Percentiles rank a stretch among this genome's conserved stretches.
Conservation (phyloP, 345 rosid genomes). For the Murraya koenigii region DNA sequence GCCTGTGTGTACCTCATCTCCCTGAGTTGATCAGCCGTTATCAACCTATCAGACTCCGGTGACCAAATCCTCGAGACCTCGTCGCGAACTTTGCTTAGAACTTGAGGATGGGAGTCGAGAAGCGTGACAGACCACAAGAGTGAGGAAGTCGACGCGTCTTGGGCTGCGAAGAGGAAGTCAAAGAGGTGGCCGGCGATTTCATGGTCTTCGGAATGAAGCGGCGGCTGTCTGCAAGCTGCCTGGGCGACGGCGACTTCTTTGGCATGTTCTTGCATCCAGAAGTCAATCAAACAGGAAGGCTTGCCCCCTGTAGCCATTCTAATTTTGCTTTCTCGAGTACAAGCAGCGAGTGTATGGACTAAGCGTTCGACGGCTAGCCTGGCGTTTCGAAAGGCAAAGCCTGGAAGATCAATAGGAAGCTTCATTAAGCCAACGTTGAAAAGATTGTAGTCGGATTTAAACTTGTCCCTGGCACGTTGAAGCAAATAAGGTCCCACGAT, state of each 20-base stretch:
- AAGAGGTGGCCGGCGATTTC: constrained; percentile 73
- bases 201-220: constrained; percentile 41
- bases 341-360: constrained; percentile 37
- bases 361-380: constrained; percentile 63
- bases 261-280: constrained; percentile 71
- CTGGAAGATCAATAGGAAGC: constrained; percentile 70
- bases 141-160: constrained; percentile 89
- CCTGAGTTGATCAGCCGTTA: constrained; percentile 57
- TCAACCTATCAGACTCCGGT: constrained; percentile 53
- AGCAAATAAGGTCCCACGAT: constrained; percentile 69
- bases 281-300: constrained; percentile 68
- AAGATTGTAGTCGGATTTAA: constrained; percentile 59
- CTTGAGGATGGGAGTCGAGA: constrained; percentile 77
- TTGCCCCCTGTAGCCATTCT: constrained; percentile 51
- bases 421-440: constrained; percentile 72
- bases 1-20: constrained; percentile 79
- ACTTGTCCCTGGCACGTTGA: constrained; percentile 31
- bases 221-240: constrained; percentile 31
- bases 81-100: constrained; percentile 51
- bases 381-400: constrained; percentile 69
- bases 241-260: constrained; percentile 34
- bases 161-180: constrained; percentile 82
- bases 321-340: constrained; percentile 47
- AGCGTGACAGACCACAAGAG: constrained; percentile 74
- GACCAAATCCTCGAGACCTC: constrained; percentile 75